Evolutionary conservation across 805 yeast genomes (phyloP).

Genomic region (Teunomyces cretensis): DNA sequence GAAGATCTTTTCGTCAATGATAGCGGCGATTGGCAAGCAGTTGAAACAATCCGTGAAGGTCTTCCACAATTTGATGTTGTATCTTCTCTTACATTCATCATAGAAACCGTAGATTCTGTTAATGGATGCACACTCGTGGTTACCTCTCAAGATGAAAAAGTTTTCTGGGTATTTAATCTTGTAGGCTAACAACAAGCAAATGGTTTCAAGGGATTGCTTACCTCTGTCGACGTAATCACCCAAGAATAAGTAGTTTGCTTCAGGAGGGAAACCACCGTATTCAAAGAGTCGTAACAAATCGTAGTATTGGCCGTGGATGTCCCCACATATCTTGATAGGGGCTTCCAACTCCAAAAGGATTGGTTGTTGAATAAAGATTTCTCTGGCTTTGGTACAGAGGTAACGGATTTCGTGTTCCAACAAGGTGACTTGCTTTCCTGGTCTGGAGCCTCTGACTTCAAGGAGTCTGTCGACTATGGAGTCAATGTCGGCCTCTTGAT

Average conservation of each 20-base stretch:
- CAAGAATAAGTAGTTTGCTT: conserved; percentile 89
- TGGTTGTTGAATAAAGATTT: conserved; percentile 96
- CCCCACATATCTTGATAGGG: conserved; percentile 96
- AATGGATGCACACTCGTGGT: conserved; percentile 97
- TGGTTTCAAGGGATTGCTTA: conserved; percentile 94
- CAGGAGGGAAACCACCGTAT: conserved; percentile 99
- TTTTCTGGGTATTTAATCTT: conserved; percentile 98
- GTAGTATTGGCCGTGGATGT: conserved; percentile 97
- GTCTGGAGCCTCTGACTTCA: conserved; percentile 97
- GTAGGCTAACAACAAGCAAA: conserved; percentile 89
- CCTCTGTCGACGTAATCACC: conserved; percentile 99
- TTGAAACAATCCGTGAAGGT: conserved; percentile 98
- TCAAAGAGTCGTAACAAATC: conserved; percentile 93
- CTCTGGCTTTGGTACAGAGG: conserved; percentile 96
- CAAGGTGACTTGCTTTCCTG: conserved; percentile 93
- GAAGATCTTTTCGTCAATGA: conserved; percentile 95
- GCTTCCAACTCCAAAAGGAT: conserved; percentile 94
- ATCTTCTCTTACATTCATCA: conserved; percentile 98
- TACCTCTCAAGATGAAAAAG: conserved; percentile 94
- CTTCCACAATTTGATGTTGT: conserved; percentile 97
- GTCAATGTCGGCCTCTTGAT: conserved; percentile 87
- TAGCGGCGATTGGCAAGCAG: conserved; percentile 97
- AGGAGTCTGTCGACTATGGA: conserved; percentile 94
- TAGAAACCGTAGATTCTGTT: conserved; percentile 97
- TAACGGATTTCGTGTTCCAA: conserved; percentile 93